These are phyloP conservation scores for Yamadazyma mexicana DNA, from an alignment of 1,139 yeast genomes.

Conservation along the genomic window DNA sequence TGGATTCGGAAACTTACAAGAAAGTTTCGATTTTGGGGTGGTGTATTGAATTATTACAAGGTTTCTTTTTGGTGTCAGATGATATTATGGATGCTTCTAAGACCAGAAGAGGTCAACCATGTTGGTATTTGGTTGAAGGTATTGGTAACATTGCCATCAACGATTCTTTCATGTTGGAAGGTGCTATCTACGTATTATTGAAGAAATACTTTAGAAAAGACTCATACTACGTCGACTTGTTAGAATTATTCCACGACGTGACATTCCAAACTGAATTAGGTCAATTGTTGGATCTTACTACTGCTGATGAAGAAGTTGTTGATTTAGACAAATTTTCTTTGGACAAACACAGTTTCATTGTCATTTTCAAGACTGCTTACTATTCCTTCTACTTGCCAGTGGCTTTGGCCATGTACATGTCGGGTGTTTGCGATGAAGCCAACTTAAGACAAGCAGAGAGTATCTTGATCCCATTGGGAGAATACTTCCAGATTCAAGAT, in stretches of 20 bases:
- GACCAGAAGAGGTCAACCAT: conserved; percentile 98
- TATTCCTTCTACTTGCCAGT: conserved; percentile 98
- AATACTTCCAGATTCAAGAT: conserved; percentile 98
- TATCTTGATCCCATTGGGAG: conserved; percentile 91
- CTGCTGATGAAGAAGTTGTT: conserved; percentile 95
- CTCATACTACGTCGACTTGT: conserved; percentile 79
- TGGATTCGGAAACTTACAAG: conserved; percentile 68
- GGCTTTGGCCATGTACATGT: conserved; percentile 92
- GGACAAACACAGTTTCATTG: conserved; percentile 91
- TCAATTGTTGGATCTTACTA: conserved; percentile 89
- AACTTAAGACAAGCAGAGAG: conserved; percentile 89
- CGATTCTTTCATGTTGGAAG: conserved; percentile 96
- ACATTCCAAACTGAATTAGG: conserved; percentile 98
- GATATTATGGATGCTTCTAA: conserved; percentile 98
- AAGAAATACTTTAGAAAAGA: conserved; percentile 87
- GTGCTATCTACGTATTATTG: conserved; percentile 84
- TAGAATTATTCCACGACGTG: conserved; percentile 91
- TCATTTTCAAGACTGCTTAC: conserved; percentile 94
- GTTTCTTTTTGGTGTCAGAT: conserved; percentile 95
- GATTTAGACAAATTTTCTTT: conserved; percentile 86
- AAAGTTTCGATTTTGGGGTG: conserved; percentile 91
- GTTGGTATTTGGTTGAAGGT: conserved; percentile 86
- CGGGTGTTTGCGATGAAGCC: conserved; percentile 67
- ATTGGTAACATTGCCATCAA: conserved; percentile 95
- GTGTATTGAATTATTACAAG: conserved; percentile 94